A percentile compares a stretch with the other conserved stretches of the same genome.
Conservation (phyloP, 78 protist species). For the Neovahlkampfia damariscottae region DNA sequence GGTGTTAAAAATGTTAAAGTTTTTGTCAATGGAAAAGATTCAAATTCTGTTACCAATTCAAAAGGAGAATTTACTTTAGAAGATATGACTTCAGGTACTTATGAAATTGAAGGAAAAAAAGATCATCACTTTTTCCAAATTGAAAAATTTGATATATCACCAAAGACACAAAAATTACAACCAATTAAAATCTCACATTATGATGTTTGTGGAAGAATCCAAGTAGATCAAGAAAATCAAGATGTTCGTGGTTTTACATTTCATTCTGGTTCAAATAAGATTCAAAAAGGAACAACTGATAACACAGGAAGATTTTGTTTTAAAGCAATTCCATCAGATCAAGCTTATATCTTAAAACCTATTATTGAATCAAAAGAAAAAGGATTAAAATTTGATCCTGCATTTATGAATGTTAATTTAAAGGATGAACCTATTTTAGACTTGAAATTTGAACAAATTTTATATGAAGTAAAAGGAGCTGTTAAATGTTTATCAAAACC, state of each 20-base stretch:
- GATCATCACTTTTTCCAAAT: not conserved
- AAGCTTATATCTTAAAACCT: not conserved
- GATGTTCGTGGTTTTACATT: not conserved
- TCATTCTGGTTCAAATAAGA: not conserved
- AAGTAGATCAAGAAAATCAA: not conserved
- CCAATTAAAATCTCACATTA: not conserved
- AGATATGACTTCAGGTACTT: not conserved
- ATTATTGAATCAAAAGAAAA: not conserved
- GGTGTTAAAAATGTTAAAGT: too few relatives aligned
- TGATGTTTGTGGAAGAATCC: not conserved
- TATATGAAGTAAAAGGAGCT: not conserved
- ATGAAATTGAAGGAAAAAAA: not conserved
- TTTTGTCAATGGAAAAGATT: not conserved
- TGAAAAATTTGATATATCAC: not conserved
- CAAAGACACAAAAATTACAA: not conserved
- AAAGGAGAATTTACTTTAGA: not conserved
- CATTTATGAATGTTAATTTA: not conserved
- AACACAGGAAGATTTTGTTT: not conserved
- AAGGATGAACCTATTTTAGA: not conserved
- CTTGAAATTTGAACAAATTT: not conserved
- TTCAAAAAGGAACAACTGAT: not conserved
- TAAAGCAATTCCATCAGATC: too few relatives aligned
- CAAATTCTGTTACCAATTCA: not conserved
- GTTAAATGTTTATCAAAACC: not conserved
- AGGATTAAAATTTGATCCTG: not conserved